Evolutionary conservation across 805 yeast genomes (phyloP), one percentile per base, ranked within the genome.

Genomic region (Metschnikowia orientalis): DNA sequence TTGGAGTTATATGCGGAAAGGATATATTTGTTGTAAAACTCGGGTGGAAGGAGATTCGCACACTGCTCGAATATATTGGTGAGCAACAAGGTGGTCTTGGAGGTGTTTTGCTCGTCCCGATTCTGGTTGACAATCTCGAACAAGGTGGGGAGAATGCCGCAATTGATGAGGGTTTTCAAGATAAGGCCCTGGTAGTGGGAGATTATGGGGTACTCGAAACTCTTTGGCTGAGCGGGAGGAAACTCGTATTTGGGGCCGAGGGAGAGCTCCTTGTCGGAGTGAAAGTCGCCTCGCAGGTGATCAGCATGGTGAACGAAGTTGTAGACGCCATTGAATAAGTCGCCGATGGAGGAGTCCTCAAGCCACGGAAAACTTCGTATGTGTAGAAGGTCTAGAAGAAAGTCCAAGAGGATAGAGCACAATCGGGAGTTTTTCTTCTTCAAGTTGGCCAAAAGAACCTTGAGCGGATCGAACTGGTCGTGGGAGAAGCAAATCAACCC

Each of bases 171-270:
- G 0, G 77, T 59, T 4, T 68, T 57, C 1, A 81, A 54, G 3
- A 88, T 38, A 3, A 84, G 52, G 0, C 95, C 81, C 3, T 78
- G 67, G 47, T 75, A 80, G 43, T 89, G 95, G 24, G 77, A 76
- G 1, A 73, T 47, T 18, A 75, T 52, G 15, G 63, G 50, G 11
- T 62, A 51, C 37, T 73, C 76, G 15, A 59, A 59, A 18, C 67
- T 69, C 3, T 63, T 61, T 6, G 46, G 38, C n/a, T 40, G 30
- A 6, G 48, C 13, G 2, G 30, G 24, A 7, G 18, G 26, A 35
- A 45, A 42, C 14, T 42, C 41, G 31, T 51, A 54, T 2, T 32
- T 23, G 3, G 26, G 22, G 23, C 26, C 32, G 9, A 12, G 12
- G 21, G 22, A 11, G 18, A 18, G 7, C 7, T 16, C 8, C 4